These are phyloP conservation scores for Phytopythium oedochilum DNA, from an alignment of 352 stramenopile species.

Conservation along the genomic window DNA sequence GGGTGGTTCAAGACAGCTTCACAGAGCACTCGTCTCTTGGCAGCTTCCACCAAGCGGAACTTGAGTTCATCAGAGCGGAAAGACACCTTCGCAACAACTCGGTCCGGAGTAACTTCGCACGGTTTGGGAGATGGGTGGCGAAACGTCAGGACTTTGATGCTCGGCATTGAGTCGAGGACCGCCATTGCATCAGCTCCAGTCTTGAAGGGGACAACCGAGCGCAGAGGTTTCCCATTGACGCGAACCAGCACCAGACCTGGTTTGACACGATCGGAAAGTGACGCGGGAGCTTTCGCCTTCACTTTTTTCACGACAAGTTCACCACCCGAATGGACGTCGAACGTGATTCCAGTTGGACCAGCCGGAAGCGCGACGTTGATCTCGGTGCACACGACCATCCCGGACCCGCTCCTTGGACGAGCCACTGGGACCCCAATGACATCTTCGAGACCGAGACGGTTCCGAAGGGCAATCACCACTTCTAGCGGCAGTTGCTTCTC, in stretches of 20 bases:
- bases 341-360: conserved; percentile 57
- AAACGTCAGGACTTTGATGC: conserved; percentile 68
- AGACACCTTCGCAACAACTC: conserved; percentile 39
- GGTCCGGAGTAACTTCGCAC: conserved; percentile 49
- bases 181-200: conserved; percentile 49
- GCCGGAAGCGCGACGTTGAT: conserved; percentile 69
- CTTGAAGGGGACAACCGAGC: conserved; percentile 40
- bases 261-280: conserved; percentile 60
- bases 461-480: conserved; percentile 70
- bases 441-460: conserved; percentile 54
- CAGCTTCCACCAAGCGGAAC: conserved; percentile 69
- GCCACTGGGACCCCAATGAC: conserved; percentile 30
- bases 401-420: background rate
- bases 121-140: conserved; percentile 59
- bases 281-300: conserved; percentile 40
- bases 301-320: conserved; percentile 3
- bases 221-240: conserved; percentile 59
- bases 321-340: conserved; percentile 39
- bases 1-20: conserved; percentile 50
- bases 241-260: conserved; percentile 70
- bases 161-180: conserved; percentile 45
- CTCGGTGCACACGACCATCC: conserved; percentile 22
- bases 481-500: conserved; percentile 75
- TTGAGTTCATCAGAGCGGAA: conserved; percentile 54
- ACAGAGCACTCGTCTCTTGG: conserved; percentile 52